Evolutionary conservation across 352 stramenopile species (phyloP).

Genomic region (Globisporangium yorkense): DNA sequence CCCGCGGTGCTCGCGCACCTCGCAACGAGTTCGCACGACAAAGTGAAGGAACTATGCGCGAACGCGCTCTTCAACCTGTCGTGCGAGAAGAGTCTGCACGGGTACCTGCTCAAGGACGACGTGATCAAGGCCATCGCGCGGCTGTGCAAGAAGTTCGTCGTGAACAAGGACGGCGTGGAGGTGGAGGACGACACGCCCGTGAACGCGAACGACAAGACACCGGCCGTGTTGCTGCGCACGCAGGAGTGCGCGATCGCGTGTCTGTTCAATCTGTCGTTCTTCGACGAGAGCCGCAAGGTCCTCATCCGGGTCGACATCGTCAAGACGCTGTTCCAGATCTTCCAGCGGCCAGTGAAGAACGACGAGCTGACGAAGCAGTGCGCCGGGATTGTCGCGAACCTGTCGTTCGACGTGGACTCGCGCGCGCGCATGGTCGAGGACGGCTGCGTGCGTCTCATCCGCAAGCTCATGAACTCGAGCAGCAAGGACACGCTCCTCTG

Average conservation of each 20-base stretch:
- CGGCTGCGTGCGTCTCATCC: constrained; percentile 51
- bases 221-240: constrained; percentile 37
- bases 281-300: constrained; percentile 50
- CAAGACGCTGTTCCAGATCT: constrained; percentile 56
- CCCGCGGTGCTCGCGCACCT: constrained; percentile 45
- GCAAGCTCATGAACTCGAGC: constrained; percentile 57
- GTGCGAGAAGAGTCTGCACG: constrained; percentile 60
- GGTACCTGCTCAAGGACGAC: constrained; percentile 62
- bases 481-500: constrained; percentile 62
- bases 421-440: constrained; percentile 57
- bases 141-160: constrained; percentile 46
- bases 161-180: constrained; percentile 42
- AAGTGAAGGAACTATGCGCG: constrained; percentile 61
- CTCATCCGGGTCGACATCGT: constrained; percentile 59
- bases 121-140: constrained; percentile 65
- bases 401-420: constrained; percentile 68
- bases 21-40: constrained; percentile 33
- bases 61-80: constrained; percentile 82
- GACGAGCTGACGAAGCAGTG: constrained; percentile 67
- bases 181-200: constrained; percentile 44
- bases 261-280: constrained; percentile 79
- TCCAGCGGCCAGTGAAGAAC: constrained; percentile 55
- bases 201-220: constrained; percentile 33
- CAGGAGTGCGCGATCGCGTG: constrained; percentile 73
- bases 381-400: constrained; percentile 56